phyloP scores from a whole-genome alignment of 345 rosid species.

The Eucalyptus cloeziana region DNA sequence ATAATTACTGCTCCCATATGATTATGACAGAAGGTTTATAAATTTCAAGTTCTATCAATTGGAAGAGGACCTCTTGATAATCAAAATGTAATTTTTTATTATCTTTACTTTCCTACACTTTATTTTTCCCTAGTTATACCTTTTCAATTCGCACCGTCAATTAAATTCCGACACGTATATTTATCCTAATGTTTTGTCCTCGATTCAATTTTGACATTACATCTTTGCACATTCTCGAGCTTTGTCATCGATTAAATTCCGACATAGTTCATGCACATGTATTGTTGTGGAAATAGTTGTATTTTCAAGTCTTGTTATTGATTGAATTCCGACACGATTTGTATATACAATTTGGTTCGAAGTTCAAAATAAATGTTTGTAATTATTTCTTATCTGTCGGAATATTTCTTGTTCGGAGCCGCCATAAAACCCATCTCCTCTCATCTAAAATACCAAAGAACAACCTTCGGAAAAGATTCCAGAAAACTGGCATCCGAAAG shows the following conservation, averaged over 20 bases:
- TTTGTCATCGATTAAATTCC: no score
- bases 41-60: no score
- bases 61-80: accelerated
- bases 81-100: no score
- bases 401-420: accelerated
- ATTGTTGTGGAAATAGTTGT: no score
- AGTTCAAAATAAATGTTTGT: accelerated
- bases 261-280: accelerated
- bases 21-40: no score
- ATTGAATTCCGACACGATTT: accelerated
- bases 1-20: accelerated
- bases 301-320: no score
- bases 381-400: accelerated
- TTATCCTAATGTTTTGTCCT: accelerated
- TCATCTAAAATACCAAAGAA: accelerated
- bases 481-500: not conserved
- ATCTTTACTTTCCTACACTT: accelerated
- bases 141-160: accelerated
- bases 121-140: no score
- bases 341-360: no score
- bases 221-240: accelerated
- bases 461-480: no score
- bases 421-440: no score
- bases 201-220: accelerated
- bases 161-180: accelerated